Evolutionary conservation across 1,139 yeast genomes (phyloP).

Genomic region (Hyphopichia buzzinii): DNA sequence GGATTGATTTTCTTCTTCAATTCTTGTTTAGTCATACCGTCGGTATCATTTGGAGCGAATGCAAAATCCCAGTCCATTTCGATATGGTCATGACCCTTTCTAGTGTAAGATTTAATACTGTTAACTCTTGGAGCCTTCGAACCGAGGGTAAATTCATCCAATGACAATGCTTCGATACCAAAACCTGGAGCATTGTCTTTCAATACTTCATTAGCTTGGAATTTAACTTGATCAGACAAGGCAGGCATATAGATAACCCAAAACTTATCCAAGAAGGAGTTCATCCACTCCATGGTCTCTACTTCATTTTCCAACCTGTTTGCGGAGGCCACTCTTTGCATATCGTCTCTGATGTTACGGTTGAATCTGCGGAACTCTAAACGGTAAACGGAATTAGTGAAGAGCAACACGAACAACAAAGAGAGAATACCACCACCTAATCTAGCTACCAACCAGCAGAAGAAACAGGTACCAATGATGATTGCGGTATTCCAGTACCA

Average conservation of each 20-base stretch:
- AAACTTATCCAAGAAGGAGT: slow-evolving; percentile 70
- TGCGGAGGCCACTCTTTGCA: slow-evolving; percentile 57
- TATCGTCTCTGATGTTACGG: slow-evolving; percentile 70
- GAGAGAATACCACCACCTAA: slow-evolving; percentile 59
- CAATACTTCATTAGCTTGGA: slow-evolving; percentile 61
- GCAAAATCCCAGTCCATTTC: slow-evolving; percentile 85
- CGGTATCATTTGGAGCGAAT: slow-evolving; percentile 77
- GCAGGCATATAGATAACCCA: slow-evolving; percentile 91
- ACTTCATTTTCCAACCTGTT: slow-evolving; percentile 59
- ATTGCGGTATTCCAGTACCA: slow-evolving; percentile 68
- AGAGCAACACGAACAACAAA: slow-evolving; percentile 54
- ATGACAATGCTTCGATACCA: slow-evolving; percentile 69
- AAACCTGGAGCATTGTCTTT: slow-evolving; percentile 77
- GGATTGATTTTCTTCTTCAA: slow-evolving; percentile 70
- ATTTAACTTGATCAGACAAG: slow-evolving; percentile 70
- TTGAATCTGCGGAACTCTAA: slow-evolving; percentile 72
- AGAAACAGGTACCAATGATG: slow-evolving; percentile 68
- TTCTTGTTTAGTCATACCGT: slow-evolving; percentile 77
- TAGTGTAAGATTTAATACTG: slow-evolving; percentile 68
- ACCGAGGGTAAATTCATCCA: slow-evolving; percentile 78
- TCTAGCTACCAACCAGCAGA: slow-evolving; percentile 62
- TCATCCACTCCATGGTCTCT: slow-evolving; percentile 81
- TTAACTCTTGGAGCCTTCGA: slow-evolving; percentile 75
- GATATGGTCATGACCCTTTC: slow-evolving; percentile 60
- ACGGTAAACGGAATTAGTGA: slow-evolving; percentile 64